Base-by-base conservation (phyloP, 495 filamentous ascomycete genomes). In the Aspergillus diversus region DNA sequence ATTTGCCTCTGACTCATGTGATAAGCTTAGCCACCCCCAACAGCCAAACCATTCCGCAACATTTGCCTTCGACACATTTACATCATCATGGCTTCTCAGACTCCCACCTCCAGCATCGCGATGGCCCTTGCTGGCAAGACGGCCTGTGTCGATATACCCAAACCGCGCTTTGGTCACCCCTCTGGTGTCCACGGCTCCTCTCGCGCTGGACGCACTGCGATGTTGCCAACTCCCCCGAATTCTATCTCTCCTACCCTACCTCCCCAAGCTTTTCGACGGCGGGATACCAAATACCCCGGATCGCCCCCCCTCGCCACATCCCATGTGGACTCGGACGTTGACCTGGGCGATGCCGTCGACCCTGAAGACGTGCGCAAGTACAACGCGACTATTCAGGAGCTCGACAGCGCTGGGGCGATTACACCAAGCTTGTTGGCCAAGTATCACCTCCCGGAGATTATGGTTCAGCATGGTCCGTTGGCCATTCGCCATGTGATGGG, bases 401-500 rank as follows among this genome's bases (percentile, higher is more conserved):
- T 80, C 49, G 95, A 97, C 71, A 83, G 90, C 43, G 80, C 87
- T 15, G 92, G 92, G 63, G 85, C 85, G 65, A 97, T 99, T 76
- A 96, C 92, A 35, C 84, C 94, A 9, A 82, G 81, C 61, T 86
- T 98, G 80, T 84, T 99, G 55, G 92, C 95, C 61, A 94, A 92
- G 74, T 88, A 92, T 76, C 91, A 99, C 73, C 87, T 99, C 34
- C 93, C 95, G 6, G 89, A 89, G 65, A 97, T 98, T 74, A 83
- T 99, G 63, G 84, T 97, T 35, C 84, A 87, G 64, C 89, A 98
- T 69, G 95, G 93, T 27, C 92, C 95, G 16, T 76, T 97, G 75
- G 92, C 95, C 31, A 97, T 99, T 70, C 93, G 94, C 67, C 90
- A 97, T 72, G 85, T 99, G 65, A 97, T 96, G 87, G 90, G 90